A percentile compares a stretch with the other conserved stretches of the same genome.
Conservation (phyloP, 2,329 filamentous ascomycete species). For the Polytolypa hystricis region DNA sequence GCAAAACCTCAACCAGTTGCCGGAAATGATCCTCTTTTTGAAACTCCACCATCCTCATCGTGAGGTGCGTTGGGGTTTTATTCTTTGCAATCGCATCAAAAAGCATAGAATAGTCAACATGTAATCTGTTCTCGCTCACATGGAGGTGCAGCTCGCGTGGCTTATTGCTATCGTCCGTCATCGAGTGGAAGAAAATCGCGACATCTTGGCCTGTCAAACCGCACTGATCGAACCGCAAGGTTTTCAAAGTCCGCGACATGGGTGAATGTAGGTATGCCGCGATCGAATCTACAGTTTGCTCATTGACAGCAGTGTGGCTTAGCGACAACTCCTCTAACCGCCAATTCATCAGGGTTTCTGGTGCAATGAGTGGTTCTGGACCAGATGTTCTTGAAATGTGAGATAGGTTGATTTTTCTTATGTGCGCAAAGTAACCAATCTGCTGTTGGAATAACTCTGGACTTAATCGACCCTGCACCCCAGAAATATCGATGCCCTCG, state of each 20-base stretch:
- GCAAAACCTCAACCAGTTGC: slow-evolving; percentile 50
- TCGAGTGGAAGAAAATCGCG: slow-evolving; percentile 53
- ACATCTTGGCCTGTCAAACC: slow-evolving; percentile 54
- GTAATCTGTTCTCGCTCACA: slow-evolving; percentile 49
- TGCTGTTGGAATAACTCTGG: slow-evolving; percentile 55
- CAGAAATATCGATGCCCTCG: slow-evolving; percentile 56
- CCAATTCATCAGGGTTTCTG: slow-evolving; percentile 57
- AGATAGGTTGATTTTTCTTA: slow-evolving; percentile 56
- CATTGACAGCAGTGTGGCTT: slow-evolving; percentile 52
- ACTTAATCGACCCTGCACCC: slow-evolving; percentile 53
- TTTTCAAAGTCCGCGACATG: slow-evolving; percentile 49
- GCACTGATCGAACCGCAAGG: slow-evolving; percentile 56
- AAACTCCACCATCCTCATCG: slow-evolving; percentile 59
- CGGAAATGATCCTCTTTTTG: slow-evolving; percentile 54
- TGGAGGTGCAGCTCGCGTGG: slow-evolving; percentile 53
- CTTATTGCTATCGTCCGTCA: slow-evolving; percentile 41
- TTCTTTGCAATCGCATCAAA: slow-evolving; percentile 38
- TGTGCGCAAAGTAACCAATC: slow-evolving; percentile 54
- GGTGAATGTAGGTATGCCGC: slow-evolving; percentile 52
- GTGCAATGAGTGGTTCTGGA: slow-evolving; percentile 51
- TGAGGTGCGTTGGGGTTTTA: slow-evolving; percentile 51
- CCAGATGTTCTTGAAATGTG: slow-evolving; percentile 54
- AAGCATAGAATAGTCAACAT: slow-evolving; percentile 32
- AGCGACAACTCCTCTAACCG: slow-evolving; percentile 54
- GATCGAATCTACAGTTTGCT: slow-evolving; percentile 54